Percentiles rank a stretch among this genome's conserved stretches.
Conservation (phyloP, 176 grass and related monocot genomes). For the Oryza brachyantha region DNA sequence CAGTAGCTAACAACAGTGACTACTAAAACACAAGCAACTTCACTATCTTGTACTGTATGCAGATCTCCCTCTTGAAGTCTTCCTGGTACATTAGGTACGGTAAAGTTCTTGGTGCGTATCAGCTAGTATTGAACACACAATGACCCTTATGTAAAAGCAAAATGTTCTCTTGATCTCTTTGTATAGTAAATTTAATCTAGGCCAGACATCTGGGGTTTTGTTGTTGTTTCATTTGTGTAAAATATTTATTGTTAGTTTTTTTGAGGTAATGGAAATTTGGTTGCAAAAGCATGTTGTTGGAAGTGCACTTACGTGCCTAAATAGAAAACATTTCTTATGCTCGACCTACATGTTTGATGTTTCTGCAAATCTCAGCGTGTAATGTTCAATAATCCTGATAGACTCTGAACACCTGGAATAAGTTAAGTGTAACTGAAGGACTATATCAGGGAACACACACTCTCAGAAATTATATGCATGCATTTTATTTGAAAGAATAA, state of each 20-base stretch:
- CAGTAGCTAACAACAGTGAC: neutral
- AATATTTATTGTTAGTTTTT: neutral
- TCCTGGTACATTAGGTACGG: neutral
- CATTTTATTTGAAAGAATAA: neutral
- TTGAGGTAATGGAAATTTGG: neutral
- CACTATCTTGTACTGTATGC: neutral
- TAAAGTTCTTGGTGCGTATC: neutral
- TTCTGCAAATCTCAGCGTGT: constrained; percentile 12
- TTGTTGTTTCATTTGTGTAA: neutral
- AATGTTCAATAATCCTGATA: constrained; percentile 1
- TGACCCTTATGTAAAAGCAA: neutral
- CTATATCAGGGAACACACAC: neutral
- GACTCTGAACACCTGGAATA: neutral
- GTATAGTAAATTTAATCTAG: neutral
- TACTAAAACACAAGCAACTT: neutral
- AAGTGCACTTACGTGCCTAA: neutral
- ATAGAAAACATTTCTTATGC: neutral
- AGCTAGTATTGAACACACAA: constrained; percentile 2
- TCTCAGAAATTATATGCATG: neutral
- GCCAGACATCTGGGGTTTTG: neutral
- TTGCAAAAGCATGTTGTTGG: constrained; percentile 9
- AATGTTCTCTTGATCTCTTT: neutral
- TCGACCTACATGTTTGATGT: neutral
- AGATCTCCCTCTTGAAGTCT: neutral
- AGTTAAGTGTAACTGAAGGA: neutral